Evolutionary conservation across 306 rosid genomes (phyloP).

Genomic region (Oemleria cerasiformis): DNA sequence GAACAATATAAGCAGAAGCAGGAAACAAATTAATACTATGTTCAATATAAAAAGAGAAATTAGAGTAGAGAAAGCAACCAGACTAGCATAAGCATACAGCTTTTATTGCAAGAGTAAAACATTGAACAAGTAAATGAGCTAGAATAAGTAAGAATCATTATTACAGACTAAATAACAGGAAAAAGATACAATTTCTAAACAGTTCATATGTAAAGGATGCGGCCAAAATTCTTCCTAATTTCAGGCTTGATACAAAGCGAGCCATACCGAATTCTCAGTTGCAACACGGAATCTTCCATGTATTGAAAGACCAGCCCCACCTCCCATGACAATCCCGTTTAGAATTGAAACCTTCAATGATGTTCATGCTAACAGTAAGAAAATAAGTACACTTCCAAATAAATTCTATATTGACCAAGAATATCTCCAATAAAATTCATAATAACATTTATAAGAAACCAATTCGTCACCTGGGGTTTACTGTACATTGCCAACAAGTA

Average conservation of each 20-base stretch:
- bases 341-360: constrained; percentile 78
- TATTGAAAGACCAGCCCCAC: constrained; percentile 91
- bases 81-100: neutral
- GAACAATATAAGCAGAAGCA: constrained; percentile 1
- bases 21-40: neutral
- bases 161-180: neutral
- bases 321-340: constrained; percentile 95
- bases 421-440: neutral
- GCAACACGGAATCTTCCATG: constrained; percentile 88
- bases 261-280: constrained; percentile 79
- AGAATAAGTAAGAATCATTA: neutral
- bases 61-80: neutral
- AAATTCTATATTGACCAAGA: constrained; percentile 10
- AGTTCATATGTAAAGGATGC: neutral
- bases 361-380: constrained; percentile 25
- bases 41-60: neutral
- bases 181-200: neutral
- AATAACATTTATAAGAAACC: neutral
- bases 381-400: neutral
- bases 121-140: neutral
- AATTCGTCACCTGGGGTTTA: constrained; percentile 74
- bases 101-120: neutral
- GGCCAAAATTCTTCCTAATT: neutral
- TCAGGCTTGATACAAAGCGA: neutral
- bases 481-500: constrained; percentile 85